Evolutionary conservation across 176 grass and related monocot species (phyloP).

Genomic region (Oryza glaberrima): DNA sequence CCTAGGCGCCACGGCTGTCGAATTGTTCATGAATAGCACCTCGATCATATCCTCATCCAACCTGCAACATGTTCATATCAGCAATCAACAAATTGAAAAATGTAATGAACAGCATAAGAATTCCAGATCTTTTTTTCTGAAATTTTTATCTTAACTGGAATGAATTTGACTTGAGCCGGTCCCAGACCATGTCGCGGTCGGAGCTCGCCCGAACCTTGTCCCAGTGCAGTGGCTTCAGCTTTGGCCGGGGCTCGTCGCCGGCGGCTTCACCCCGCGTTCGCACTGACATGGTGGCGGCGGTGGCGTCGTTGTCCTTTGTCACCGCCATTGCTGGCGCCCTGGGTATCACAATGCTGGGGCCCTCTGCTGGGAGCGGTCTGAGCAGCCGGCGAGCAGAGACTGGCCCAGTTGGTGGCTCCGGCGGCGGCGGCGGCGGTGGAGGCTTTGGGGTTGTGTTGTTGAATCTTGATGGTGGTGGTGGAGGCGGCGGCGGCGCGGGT

Average conservation of each 20-base stretch:
- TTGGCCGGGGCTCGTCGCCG: constrained; percentile 44
- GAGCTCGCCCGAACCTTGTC: constrained; percentile 76
- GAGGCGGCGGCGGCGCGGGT: constrained; percentile 36
- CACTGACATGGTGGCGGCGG: constrained; percentile 29
- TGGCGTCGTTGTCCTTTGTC: constrained; percentile 11
- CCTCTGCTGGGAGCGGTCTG: constrained; percentile 50
- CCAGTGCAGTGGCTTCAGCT: constrained; percentile 93
- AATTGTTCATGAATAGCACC: constrained; percentile 77
- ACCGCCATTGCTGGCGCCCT: constrained; percentile 22
- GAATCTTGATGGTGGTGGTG: constrained; percentile 38
- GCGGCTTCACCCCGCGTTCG: constrained; percentile 12
- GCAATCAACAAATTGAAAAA: background rate
- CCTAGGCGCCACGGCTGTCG: constrained; percentile 26
- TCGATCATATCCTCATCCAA: constrained; percentile 98
- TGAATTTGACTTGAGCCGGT: constrained; percentile 75
- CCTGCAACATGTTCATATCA: constrained; percentile 40
- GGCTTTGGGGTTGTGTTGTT: constrained; percentile 31
- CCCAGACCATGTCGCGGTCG: constrained; percentile 80
- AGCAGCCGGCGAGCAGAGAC: constrained; percentile 43
- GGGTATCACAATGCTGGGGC: constrained; percentile 26
- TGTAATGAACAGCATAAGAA: background rate
- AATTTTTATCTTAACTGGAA: constrained; percentile 78
- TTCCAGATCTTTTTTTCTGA: background rate
- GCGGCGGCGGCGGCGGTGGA: constrained; percentile 7
- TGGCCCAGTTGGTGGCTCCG: constrained; percentile 20